These are phyloP conservation scores for Magnaporthiopsis rhizophila DNA, from an alignment of 2,329 filamentous ascomycete species.

Conservation along the genomic window DNA sequence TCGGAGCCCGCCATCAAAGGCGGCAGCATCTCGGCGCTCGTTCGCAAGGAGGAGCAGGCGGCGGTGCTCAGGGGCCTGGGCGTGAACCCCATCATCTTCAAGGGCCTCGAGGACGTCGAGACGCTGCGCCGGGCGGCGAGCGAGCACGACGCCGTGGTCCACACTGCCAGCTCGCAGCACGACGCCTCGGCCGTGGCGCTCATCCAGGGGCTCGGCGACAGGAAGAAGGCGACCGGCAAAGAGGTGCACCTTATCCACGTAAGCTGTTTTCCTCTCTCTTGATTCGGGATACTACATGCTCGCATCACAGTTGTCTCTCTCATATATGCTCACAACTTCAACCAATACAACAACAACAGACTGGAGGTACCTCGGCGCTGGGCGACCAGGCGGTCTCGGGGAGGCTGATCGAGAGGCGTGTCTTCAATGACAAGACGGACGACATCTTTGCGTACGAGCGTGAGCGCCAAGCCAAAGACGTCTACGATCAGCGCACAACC, in stretches of 20 bases:
- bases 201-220: conserved; percentile 31
- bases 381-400: conserved; percentile 31
- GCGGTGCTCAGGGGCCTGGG: conserved; percentile 9
- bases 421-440: conserved; percentile 32
- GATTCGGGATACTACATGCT: too few species aligned
- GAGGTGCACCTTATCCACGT: conserved; percentile 15
- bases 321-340: not conserved
- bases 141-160: conserved; percentile 30
- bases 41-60: not conserved
- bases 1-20: not conserved
- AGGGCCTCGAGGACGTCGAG: conserved; percentile 17
- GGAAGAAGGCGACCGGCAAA: conserved; percentile 24
- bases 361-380: conserved; percentile 35
- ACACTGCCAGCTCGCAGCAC: conserved; percentile 32
- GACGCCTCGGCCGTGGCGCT: conserved; percentile 28
- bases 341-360: conserved; percentile 18
- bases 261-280: not conserved
- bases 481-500: conserved; percentile 29
- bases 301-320: not conserved
- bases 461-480: not conserved
- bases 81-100: conserved; percentile 17
- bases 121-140: conserved; percentile 15
- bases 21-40: not conserved
- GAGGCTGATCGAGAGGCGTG: conserved; percentile 19
- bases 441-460: conserved; percentile 31